Base-by-base conservation (phyloP, 352 stramenopile genomes). In the Pythium sukuiense region DNA sequence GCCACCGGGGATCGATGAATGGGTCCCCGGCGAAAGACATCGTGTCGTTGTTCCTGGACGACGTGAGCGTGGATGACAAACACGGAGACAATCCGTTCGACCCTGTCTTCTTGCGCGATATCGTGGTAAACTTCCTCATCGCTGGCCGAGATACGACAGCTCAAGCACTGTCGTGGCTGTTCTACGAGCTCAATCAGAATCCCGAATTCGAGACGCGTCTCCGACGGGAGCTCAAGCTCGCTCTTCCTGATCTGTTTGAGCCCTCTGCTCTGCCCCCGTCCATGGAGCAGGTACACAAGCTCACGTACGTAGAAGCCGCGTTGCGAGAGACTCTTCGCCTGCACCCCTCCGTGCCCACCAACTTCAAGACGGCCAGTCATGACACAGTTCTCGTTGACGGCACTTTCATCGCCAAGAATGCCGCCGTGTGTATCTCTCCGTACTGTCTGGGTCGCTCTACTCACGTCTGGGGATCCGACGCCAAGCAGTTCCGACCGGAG, bases 101-200 rank as follows among this genome's bases (percentile, higher is more conserved):
- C 27, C 68, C 68, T 3, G 50, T 61, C 11, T 79, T 75, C 58
- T 49, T 88, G 3, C 72, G 76, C 6, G 74, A 88, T 59, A 74
- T 88, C 37, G 70, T 87, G 9, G 73, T 88, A 27, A 84, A 77
- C 53, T 81, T 88, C 37, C 54, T 88, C 29, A 79, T 88, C 55
- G 80, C 76, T 63, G 80, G 80, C 12, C 59, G 79, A 1, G 80
- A 88, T 66, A 86, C 80, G 0, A 85, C 79, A 11, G 76, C 80
- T 0, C 76, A 72, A 53, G 75, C 78, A 6, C 55, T 88, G 11
- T 71, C 65, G 27, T 88, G 80, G 80, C 67, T 83, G 33, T 73
- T 88, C 43, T 83, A 75, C 58, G 70, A 86, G 56, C 54, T 88
- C 4, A 59, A 60, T 20, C 60, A 63, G 50, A 70, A 88, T 37